Conservation (phyloP, 108 stramenopile species). For the Nitzschia palea region DNA sequence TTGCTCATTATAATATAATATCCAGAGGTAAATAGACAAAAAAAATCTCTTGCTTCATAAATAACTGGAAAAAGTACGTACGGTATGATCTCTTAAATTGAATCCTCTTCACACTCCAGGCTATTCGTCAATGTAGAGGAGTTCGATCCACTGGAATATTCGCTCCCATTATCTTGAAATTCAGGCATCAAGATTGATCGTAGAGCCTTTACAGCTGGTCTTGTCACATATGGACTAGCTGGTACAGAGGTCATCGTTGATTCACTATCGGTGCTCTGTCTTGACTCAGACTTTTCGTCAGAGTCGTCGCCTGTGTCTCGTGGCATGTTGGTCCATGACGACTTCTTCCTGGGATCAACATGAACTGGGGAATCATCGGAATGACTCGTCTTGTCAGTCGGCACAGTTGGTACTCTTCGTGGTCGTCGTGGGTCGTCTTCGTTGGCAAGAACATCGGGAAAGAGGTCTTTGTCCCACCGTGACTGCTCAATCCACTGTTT, state of each 20-base stretch:
- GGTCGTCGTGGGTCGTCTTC: neutral
- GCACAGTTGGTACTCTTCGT: neutral
- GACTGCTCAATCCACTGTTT: too few relatives aligned
- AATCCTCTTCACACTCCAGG: slow-evolving; percentile 4
- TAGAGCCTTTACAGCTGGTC: neutral
- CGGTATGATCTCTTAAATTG: neutral
- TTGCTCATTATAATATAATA: too few relatives aligned
- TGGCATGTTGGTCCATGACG: neutral
- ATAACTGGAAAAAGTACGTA: too few relatives aligned
- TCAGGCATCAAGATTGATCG: neutral
- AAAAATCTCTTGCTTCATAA: too few relatives aligned
- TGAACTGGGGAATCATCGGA: neutral
- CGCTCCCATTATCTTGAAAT: neutral
- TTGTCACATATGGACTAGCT: neutral
- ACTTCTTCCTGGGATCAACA: neutral
- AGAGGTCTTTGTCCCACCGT: neutral
- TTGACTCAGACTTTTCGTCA: neutral
- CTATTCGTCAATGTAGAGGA: slow-evolving; percentile 7
- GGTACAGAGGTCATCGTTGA: too few relatives aligned
- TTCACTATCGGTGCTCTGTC: neutral
- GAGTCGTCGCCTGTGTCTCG: neutral
- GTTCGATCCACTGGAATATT: neutral
- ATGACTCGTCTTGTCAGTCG: neutral
- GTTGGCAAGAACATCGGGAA: slow-evolving; percentile 21
- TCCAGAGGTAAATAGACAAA: too few relatives aligned